phyloP scores from a whole-genome alignment of 2,329 filamentous ascomycete species.

The Rhexocercosporidium sp. region DNA sequence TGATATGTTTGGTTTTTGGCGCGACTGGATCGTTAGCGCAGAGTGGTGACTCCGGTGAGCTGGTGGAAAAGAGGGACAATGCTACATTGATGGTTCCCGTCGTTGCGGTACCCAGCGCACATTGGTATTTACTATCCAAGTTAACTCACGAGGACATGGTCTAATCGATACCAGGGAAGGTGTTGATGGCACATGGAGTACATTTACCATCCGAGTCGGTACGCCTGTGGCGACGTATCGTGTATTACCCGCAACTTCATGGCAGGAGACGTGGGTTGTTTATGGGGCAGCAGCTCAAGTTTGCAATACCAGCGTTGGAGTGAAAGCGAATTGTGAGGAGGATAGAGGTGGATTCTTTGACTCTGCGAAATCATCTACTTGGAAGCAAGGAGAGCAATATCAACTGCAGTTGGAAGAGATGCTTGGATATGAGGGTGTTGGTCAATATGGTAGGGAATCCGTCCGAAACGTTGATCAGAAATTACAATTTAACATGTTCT shows the following conservation, averaged over 20 bases:
- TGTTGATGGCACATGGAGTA: slow-evolving; percentile 48
- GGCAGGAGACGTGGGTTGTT: slow-evolving; percentile 57
- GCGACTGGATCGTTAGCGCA: neutral
- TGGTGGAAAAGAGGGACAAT: slow-evolving; percentile 28
- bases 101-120: slow-evolving; percentile 26
- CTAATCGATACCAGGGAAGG: slow-evolving; percentile 34
- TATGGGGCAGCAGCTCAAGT: slow-evolving; percentile 66
- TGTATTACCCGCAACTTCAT: slow-evolving; percentile 47
- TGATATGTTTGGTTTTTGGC: slow-evolving; percentile 12
- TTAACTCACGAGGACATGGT: neutral
- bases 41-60: neutral
- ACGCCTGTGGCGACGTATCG: slow-evolving; percentile 45
- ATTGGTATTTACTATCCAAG: slow-evolving; percentile 26
- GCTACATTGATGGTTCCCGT: slow-evolving; percentile 30
- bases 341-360: slow-evolving; percentile 46
- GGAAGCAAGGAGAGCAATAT: slow-evolving; percentile 42
- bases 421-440: slow-evolving; percentile 44
- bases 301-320: slow-evolving; percentile 51
- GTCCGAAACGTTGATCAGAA: neutral
- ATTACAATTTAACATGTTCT: neutral
- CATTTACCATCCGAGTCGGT: slow-evolving; percentile 47
- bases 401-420: slow-evolving; percentile 46
- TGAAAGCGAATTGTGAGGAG: slow-evolving; percentile 44
- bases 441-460: slow-evolving; percentile 32
- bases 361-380: slow-evolving; percentile 43